Evolutionary conservation across 148 eudicot species (phyloP), one percentile per base, ranked within the genome.

Genomic region (Chenopodium album): DNA sequence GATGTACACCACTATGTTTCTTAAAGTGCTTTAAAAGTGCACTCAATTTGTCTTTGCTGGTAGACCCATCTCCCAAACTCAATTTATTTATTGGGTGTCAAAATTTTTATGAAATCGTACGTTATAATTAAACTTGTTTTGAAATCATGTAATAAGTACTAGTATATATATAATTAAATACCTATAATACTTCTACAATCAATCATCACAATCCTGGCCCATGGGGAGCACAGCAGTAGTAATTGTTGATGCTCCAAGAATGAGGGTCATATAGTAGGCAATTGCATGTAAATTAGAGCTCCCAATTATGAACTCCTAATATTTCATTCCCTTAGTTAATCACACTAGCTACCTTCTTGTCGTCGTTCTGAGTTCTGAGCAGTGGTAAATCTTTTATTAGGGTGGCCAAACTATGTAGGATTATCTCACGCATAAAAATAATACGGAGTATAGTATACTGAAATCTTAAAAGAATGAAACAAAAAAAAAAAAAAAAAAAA

Each of bases 1-100:
- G 82, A 84, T 84, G 85, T 75, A 79, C 76, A 84, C 85, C 85
- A 84, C 82, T 84, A 84, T 60, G 64, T 83, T 79, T 46, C 63
- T 59, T 73, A 83, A 83, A 83, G 82, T 75, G 50, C 78, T 67
- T 65, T 69, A 29, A 84, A 79, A 79, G 79, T 75, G 62, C 69
- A 79, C 76, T 84, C 79, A 67, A 64, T 78, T 65, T 69, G 78
- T 74, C 62, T 37, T 82, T 69, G 66, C 47, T 77, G 52, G 68
- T 81, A 75, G 83, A 66, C 83, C 83, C 83, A 75, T 31, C 26
- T 56, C 67, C 76, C 62, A 5, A 17, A 44, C 3, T 56, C 1
- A 56, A 52, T 52, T 56, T 32, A 26, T 8, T 34, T 32, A 10
- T 60, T 34, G n/a, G 29, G 31, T 78, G 34, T 78, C 4, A 10